Percentiles rank a stretch among this genome's conserved stretches.
phyloP scores from a whole-genome alignment of 768 basidiomycete genomes.

The Kwoniella shandongensis region DNA sequence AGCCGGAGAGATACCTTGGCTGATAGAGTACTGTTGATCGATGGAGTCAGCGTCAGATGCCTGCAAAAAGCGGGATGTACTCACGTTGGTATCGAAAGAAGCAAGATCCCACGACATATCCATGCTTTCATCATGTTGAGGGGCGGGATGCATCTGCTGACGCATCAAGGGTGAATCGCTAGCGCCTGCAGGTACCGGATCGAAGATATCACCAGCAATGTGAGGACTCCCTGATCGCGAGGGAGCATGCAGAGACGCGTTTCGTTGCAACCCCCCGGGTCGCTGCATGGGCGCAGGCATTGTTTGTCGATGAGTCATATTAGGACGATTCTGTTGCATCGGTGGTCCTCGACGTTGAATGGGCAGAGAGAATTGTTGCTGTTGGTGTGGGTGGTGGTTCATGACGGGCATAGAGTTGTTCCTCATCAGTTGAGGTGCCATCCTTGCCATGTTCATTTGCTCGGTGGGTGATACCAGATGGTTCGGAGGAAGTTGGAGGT shows the following conservation, averaged over 20 bases:
- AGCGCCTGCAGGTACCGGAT: constrained; percentile 20
- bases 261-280: constrained; percentile 16
- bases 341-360: constrained; percentile 6
- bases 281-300: constrained; percentile 25
- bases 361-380: constrained; percentile 7
- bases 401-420: constrained; percentile 17
- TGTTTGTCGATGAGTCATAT: constrained; percentile 22
- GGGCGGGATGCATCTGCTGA: constrained; percentile 14
- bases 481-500: constrained; percentile 5
- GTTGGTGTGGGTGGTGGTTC: constrained; percentile 11
- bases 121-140: constrained; percentile 15
- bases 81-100: constrained; percentile 8
- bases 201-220: constrained; percentile 36
- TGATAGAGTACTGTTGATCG: constrained; percentile 8
- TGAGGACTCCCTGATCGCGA: constrained; percentile 33
- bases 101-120: constrained; percentile 17
- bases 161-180: constrained; percentile 24
- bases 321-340: constrained; percentile 20
- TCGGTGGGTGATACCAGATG: constrained; percentile 25
- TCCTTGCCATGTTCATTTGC: constrained; percentile 23
- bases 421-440: constrained; percentile 18
- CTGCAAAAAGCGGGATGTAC: neutral
- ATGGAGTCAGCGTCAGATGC: neutral
- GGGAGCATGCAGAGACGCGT: constrained; percentile 25
- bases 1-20: constrained; percentile 45